Base-by-base conservation (phyloP, 495 filamentous ascomycete species). In the Podospora pseudocomata region DNA sequence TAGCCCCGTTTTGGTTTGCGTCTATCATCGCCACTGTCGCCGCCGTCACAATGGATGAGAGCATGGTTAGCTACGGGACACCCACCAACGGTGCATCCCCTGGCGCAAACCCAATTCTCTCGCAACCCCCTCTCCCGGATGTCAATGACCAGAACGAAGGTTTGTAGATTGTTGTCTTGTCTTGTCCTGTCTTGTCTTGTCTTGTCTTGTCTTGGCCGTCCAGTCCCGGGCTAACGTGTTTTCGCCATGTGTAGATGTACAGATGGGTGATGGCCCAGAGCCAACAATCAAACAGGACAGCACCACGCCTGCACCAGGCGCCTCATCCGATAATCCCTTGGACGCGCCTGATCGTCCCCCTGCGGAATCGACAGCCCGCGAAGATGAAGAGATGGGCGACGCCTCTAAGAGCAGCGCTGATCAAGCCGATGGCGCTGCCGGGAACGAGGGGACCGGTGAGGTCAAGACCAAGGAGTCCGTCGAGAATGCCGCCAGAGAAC, bases 301-400 rank as follows among this genome's bases (percentile, higher is more conserved):
- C 69, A 77, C 77, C 62, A 83, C 81, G 27, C 78, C 83, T 59
- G 83, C 86, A 44, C 84, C 86, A 55, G 81, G 82, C 65, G 80
- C 80, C 67, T 73, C 85, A 65, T 92, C 91, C 57, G 92, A 96
- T 78, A 93, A 94, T 77, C 92, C 91, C 59, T 82, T 95, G 69
- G 92, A 97, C 82, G 92, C 91, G 65, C 92, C 92, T 62, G 87
- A 89, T 60, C 93, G 86, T 9, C 91, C 93, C 39, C 86, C 86
- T 72, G 85, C 87, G 44, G 90, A 89, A 75, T 86, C 86, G 59
- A 87, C 80, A 39, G 87, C 87, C 39, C 83, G 80, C 53, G 89
- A 92, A 69, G 93, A 97, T 73, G 92, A 93, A 73, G 92, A 96
- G 70, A 96, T 96, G 92, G 90, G 83, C 64, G 92, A 91, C 64